phyloP scores from a whole-genome alignment of 306 rosid species.

The Corylus americana region DNA sequence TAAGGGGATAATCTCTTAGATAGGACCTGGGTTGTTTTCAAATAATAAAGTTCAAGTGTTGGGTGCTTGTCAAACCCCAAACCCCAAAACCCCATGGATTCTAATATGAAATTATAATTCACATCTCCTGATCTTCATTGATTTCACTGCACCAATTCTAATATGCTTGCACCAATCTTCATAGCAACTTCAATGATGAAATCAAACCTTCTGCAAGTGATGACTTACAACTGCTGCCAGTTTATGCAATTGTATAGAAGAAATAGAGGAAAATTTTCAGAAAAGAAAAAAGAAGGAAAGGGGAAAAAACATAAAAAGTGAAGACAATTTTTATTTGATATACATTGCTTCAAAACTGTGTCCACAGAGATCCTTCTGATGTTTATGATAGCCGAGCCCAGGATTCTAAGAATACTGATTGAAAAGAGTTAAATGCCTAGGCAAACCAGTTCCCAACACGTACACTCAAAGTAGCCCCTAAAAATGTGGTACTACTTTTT shows the following conservation, averaged over 20 bases:
- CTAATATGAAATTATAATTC: background rate
- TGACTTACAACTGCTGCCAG: background rate
- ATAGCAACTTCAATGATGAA: background rate
- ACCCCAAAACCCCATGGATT: background rate
- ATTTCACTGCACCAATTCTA: background rate
- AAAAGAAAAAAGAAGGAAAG: no score
- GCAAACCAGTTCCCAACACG: no score
- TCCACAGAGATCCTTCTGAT: no score
- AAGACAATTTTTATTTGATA: no score
- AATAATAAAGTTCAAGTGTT: background rate
- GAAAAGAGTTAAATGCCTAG: no score
- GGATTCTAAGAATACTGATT: no score
- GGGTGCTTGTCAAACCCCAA: background rate
- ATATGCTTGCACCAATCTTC: background rate
- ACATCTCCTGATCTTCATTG: background rate
- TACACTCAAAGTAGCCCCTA: no score
- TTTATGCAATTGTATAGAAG: background rate
- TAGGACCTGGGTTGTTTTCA: background rate
- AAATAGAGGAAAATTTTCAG: background rate
- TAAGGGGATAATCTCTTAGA: background rate
- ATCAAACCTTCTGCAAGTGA: background rate
- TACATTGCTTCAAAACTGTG: no score
- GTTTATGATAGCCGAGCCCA: no score
- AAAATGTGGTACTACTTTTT: no score
- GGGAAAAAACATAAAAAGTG: no score